A percentile compares a stretch with the other conserved stretches of the same genome.
Conservation (phyloP, 176 grass and related monocot genomes). For the Musa beccarii region DNA sequence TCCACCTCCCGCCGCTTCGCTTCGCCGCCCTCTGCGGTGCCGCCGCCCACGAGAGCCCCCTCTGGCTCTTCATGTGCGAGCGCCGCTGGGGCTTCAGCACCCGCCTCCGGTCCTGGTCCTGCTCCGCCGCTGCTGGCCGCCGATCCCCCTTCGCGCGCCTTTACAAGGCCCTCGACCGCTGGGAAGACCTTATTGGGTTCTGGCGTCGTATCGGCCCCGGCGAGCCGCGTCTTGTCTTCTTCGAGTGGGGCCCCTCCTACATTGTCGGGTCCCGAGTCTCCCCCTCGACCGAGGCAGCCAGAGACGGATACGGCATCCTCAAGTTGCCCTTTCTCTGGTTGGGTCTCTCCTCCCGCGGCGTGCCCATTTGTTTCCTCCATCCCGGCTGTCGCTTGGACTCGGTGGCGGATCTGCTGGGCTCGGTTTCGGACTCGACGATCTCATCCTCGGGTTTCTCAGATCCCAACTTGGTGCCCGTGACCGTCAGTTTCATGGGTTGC, state of each 20-base stretch:
- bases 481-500: constrained; percentile 45
- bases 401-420: background rate
- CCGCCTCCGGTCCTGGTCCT: constrained; percentile 2
- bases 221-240: constrained; percentile 30
- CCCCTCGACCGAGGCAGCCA: constrained; percentile 10
- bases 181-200: constrained; percentile 38
- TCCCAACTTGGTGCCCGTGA: constrained; percentile 28
- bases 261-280: constrained; percentile 37
- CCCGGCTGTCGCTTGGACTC: background rate
- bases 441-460: constrained; percentile 6
- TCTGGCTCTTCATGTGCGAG: constrained; percentile 38
- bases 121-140: background rate
- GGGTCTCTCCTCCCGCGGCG: constrained; percentile 31
- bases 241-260: constrained; percentile 55
- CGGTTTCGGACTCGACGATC: background rate
- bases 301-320: constrained; percentile 19
- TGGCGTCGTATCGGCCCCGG: constrained; percentile 35
- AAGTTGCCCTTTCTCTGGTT: constrained; percentile 44
- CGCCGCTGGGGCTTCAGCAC: constrained; percentile 34
- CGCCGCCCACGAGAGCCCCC: constrained; percentile 6
- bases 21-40: constrained; percentile 22
- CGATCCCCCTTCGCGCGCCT: constrained; percentile 15
- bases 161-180: constrained; percentile 30
- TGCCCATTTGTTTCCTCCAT: constrained; percentile 28
- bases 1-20: constrained; percentile 45